These are phyloP conservation scores for Microdochium trichocladiopsis DNA, from an alignment of 2,329 filamentous ascomycete genomes.

Conservation along the genomic window DNA sequence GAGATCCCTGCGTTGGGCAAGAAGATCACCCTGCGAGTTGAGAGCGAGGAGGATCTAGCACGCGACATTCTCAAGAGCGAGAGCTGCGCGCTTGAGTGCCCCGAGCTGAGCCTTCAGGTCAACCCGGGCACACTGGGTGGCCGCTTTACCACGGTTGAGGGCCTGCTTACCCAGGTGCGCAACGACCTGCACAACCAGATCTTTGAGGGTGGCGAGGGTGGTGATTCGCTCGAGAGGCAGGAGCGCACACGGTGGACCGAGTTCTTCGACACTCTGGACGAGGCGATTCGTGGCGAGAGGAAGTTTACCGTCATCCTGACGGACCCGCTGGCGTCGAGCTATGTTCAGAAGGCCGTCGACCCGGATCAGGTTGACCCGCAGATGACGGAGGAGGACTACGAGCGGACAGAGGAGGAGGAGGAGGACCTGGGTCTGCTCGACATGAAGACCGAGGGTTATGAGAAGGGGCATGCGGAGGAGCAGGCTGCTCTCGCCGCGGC, in stretches of 20 bases:
- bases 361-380: slow-evolving; percentile 65
- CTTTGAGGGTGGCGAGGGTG: slow-evolving; percentile 68
- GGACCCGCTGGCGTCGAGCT: slow-evolving; percentile 88
- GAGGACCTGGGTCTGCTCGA: slow-evolving; percentile 86
- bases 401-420: slow-evolving; percentile 84
- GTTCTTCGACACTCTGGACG: slow-evolving; percentile 73
- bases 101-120: slow-evolving; percentile 79
- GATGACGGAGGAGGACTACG: slow-evolving; percentile 75
- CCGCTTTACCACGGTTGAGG: slow-evolving; percentile 94
- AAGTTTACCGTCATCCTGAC: slow-evolving; percentile 78
- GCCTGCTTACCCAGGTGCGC: slow-evolving; percentile 84
- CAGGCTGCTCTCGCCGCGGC: slow-evolving; percentile 11
- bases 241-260: slow-evolving; percentile 67
- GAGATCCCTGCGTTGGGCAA: slow-evolving; percentile 82
- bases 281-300: slow-evolving; percentile 72
- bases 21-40: slow-evolving; percentile 71
- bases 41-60: slow-evolving; percentile 64
- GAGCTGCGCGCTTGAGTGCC: slow-evolving; percentile 78
- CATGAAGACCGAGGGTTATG: slow-evolving; percentile 89
- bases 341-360: slow-evolving; percentile 84
- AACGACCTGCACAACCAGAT: slow-evolving; percentile 85
- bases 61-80: slow-evolving; percentile 96
- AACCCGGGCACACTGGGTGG: slow-evolving; percentile 93
- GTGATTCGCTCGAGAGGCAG: slow-evolving; percentile 65
- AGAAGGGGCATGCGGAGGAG: slow-evolving; percentile 37